These are phyloP conservation scores for Cetraspora pellucida DNA, from an alignment of 192 early-diverging fungal genomes.

Conservation along the genomic window DNA sequence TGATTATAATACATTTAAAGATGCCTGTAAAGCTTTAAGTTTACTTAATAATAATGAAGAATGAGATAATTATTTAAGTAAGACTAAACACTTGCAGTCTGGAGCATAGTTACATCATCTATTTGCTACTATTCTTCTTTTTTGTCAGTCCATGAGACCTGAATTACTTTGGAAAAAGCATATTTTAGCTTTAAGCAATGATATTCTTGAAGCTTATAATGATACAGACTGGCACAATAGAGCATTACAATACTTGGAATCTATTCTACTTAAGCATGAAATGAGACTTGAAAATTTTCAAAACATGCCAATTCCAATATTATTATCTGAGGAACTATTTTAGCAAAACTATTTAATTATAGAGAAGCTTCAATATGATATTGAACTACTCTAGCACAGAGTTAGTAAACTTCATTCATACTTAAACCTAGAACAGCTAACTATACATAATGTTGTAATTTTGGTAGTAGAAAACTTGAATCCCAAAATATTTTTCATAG, in stretches of 20 bases:
- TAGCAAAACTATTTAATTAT: conserved; percentile 24
- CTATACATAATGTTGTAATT: conserved; percentile 3
- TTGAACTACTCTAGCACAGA: background rate
- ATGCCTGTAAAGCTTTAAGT: conserved; percentile 34
- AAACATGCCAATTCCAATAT: background rate
- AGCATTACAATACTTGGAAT: too few relatives aligned
- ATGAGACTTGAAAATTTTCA: too few relatives aligned
- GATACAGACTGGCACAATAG: too few relatives aligned
- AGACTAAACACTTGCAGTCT: conserved; percentile 21
- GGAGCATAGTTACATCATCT: conserved; percentile 31
- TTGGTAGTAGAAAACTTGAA: background rate
- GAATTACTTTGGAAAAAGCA: conserved; percentile 18
- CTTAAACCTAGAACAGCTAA: conserved; percentile 10
- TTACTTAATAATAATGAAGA: conserved; percentile 35
- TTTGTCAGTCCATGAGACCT: background rate
- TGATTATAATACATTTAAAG: conserved; percentile 31
- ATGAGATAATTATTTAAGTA: conserved; percentile 30
- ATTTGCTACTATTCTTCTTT: conserved; percentile 28
- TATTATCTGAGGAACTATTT: background rate
- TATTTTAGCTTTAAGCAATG: too few relatives aligned
- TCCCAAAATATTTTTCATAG: too few relatives aligned
- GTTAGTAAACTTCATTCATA: background rate
- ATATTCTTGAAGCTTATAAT: too few relatives aligned
- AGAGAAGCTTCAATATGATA: conserved; percentile 13
- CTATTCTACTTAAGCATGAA: too few relatives aligned